Base-by-base conservation (phyloP, 306 rosid genomes). In the Nissolia schottii region DNA sequence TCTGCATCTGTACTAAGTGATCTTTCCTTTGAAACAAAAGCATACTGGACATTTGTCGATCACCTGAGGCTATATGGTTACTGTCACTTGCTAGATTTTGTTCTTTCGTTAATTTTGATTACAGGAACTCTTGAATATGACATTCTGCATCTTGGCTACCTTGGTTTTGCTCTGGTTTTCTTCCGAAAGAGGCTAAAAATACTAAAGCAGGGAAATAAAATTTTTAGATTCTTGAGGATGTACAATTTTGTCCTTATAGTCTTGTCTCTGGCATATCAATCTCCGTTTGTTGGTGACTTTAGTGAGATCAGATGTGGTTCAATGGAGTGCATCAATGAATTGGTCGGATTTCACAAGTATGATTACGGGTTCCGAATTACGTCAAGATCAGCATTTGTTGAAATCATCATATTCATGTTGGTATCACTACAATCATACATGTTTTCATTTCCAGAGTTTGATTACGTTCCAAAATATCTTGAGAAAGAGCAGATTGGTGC, bases 401-500 rank as follows among this genome's bases (percentile, higher is more conserved):
- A 93, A 74, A 90, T 93, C 78, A 81, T 93, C 83, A 93, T 93
- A 73, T 93, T 87, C 77, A 83, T 90, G 87, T 76, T 90, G 80
- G 96, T 93, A 72, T 86, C 96, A 16, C 83, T 90, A 63, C 98
- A 90, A 71, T 90, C 96, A 40, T 87, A 88, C 80, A 87, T 90
- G 96, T 86, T 92, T 50, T 71, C 93, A 61, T 93, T 91, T 61
- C 85, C 76, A 46, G 96, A 93, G 83, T 90, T 90, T 69, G 87
- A 82, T 59, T 82, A 90, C 24, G 98, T 93, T 71, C 84, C 88
- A 58, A 88, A 89, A 25, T 90, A 88, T 77, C 96, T 93, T 67
- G 96, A 88, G 81, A 92, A 92, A 22, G 98, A 93, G 85, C 98
- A 88, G 77, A 93, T 93, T 63, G 96, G 98, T 73, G 95, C 92